A percentile compares a stretch with the other conserved stretches of the same genome.
Evolutionary conservation across 352 stramenopile species (phyloP).

Genomic region (Hyaloperonospora arabidopsidis): DNA sequence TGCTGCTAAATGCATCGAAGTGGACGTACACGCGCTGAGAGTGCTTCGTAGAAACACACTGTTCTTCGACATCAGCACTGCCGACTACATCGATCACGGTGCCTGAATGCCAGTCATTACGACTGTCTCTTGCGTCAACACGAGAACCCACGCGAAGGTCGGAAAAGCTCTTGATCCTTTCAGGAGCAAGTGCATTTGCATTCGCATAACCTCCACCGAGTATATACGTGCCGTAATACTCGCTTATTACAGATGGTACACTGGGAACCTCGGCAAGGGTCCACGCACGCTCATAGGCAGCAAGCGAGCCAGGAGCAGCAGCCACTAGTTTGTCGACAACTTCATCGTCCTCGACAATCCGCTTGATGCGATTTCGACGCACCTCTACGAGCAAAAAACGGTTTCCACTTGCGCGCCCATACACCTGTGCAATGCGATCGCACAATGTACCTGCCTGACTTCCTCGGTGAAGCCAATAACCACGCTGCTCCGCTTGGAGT

Average conservation of each 20-base stretch:
- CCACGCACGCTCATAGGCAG: conserved; percentile 66
- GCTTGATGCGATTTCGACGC: conserved; percentile 61
- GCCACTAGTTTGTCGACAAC: conserved; percentile 41
- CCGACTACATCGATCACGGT: conserved; percentile 44
- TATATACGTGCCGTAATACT: conserved; percentile 5
- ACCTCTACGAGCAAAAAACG: conserved; percentile 66
- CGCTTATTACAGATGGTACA: conserved; percentile 24
- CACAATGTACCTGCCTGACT: conserved; percentile 38
- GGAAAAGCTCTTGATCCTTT: conserved; percentile 28
- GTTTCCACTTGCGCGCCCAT: conserved; percentile 30
- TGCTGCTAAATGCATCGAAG: conserved; percentile 62
- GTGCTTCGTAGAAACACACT: conserved; percentile 6
- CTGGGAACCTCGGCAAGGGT: conserved; percentile 47
- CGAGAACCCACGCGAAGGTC: conserved; percentile 51
- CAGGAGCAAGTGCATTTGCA: conserved; percentile 4
- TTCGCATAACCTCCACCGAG: neutral
- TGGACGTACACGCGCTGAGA: conserved; percentile 41
- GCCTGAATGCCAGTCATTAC: conserved; percentile 54
- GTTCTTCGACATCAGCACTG: conserved; percentile 3
- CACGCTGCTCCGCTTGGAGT: conserved; percentile 19
- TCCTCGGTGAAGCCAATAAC: conserved; percentile 55
- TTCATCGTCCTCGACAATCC: conserved; percentile 58
- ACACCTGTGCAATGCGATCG: conserved; percentile 35
- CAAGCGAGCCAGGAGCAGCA: conserved; percentile 38
- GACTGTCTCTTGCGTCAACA: conserved; percentile 43